Evolutionary conservation across 106 monocot species (phyloP), one percentile per base, ranked within the genome.

Genomic region (Platanthera zijinensis): DNA sequence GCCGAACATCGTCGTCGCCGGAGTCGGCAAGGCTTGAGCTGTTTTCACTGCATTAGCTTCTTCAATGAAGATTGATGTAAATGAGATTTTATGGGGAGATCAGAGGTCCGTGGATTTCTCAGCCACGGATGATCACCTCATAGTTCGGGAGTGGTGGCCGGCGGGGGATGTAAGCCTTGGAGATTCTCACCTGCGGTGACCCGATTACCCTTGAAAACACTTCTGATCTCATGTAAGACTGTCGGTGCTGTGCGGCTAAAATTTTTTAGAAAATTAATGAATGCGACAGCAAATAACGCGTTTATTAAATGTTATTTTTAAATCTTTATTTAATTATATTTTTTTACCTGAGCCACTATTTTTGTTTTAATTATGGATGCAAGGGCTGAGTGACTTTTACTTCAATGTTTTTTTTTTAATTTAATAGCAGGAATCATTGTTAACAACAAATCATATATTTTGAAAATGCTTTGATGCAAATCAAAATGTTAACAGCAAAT

Each of bases 61-160:
- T 48, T 71, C 48, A 17, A 1, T 48, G 48, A 71, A 71, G 48
- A 71, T 48, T n/a, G 10, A 47, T 46, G 70, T 48, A 28, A 71
- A 5, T n/a, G n/a, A n/a, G 45, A n/a, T 70, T 48, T 48, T 3
- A 17, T 17, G 17, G 2, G 32, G 5, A 32, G 32, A 67, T 67
- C 32, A 67, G 30, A 67, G 9, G 12, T 67, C 67, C 10, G 67
- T 67, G 67, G 8, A 0, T 0, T 67, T 67, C 32, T 39, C 67
- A 67, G 67, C 67, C 67, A 67, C 39, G 67, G 67, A 67, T 19
- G 6, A 61, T n/a, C 21, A 61, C 59, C 21, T 21, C 59, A 59
- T 61, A 61, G 6, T 18, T 61, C 59, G 21, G 8, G 7, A 6
- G 56, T 64, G 63, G 19, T 64, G 63, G 53, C 53, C 53, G 8